Conservation (phyloP, 1,284 basidiomycete species). For the Cyathus olla region DNA sequence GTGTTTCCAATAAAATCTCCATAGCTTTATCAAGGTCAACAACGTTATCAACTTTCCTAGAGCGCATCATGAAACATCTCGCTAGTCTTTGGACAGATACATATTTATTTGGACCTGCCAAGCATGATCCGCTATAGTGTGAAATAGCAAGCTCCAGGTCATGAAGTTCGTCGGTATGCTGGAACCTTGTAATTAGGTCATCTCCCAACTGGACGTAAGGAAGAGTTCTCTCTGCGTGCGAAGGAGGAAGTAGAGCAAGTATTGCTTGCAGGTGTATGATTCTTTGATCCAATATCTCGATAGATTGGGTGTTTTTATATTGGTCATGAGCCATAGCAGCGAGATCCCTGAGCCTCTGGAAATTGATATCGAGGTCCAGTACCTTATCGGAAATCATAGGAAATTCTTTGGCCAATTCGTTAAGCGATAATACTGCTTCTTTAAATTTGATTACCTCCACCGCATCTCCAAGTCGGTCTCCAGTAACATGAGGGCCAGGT, state of each 20-base stretch:
- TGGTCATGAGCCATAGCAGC: no score
- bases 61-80: slow-evolving; percentile 11
- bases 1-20: slow-evolving; percentile 9
- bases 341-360: no score
- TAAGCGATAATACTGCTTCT: no score
- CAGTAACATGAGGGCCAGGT: no score
- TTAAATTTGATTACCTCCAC: no score
- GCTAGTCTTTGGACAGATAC: slow-evolving; percentile 14
- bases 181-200: background rate
- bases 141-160: slow-evolving; percentile 1
- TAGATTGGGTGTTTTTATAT: no score
- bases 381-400: no score
- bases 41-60: slow-evolving; percentile 7
- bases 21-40: slow-evolving; percentile 23
- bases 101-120: slow-evolving; percentile 10
- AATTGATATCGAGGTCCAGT: no score
- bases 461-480: no score
- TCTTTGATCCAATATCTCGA: background rate
- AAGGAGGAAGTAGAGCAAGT: background rate
- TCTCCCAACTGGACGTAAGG: background rate
- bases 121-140: background rate
- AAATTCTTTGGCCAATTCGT: no score
- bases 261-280: background rate
- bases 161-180: background rate
- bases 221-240: background rate